Conservation (phyloP, 768 basidiomycete genomes). For the Cyathus striatus region DNA sequence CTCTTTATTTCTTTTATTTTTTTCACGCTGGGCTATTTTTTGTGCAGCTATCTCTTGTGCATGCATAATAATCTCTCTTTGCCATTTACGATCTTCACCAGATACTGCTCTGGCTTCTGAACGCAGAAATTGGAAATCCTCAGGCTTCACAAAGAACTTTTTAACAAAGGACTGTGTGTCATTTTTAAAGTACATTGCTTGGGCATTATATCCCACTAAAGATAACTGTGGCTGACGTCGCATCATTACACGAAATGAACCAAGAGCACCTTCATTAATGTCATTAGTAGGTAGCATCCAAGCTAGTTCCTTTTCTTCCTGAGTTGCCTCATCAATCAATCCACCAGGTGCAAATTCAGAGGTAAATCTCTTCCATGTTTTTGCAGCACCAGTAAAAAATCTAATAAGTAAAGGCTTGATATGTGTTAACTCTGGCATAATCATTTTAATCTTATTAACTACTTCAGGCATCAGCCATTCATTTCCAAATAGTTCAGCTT, state of each 20-base stretch:
- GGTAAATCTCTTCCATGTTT: constrained; percentile 20
- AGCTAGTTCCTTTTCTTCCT: constrained; percentile 12
- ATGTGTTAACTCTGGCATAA: constrained; percentile 10
- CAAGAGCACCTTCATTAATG: constrained; percentile 23
- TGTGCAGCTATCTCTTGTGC: constrained; percentile 3
- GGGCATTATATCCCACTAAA: constrained; percentile 13
- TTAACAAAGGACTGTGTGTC: constrained; percentile 8
- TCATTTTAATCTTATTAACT: constrained; percentile 10
- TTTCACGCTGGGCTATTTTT: constrained; percentile 2
- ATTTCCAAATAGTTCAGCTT: constrained; percentile 17
- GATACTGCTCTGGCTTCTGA: neutral
- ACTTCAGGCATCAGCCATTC: constrained; percentile 15
- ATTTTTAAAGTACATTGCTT: constrained; percentile 9
- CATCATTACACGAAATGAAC: constrained; percentile 13
- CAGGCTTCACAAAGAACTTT: constrained; percentile 4
- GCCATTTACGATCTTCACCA: constrained; percentile 5
- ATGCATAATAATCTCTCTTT: constrained; percentile 1
- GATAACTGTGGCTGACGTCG: constrained; percentile 8
- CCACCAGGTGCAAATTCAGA: constrained; percentile 22
- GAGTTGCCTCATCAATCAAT: constrained; percentile 14
- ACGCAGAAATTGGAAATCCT: constrained; percentile 4
- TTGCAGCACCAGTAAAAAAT: constrained; percentile 19
- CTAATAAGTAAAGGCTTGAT: constrained; percentile 9
- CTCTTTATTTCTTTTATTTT: constrained; percentile 1
- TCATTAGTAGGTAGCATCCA: constrained; percentile 28